Conservation (phyloP, 2,329 filamentous ascomycete species). For the Aspergillus viridinutans region DNA sequence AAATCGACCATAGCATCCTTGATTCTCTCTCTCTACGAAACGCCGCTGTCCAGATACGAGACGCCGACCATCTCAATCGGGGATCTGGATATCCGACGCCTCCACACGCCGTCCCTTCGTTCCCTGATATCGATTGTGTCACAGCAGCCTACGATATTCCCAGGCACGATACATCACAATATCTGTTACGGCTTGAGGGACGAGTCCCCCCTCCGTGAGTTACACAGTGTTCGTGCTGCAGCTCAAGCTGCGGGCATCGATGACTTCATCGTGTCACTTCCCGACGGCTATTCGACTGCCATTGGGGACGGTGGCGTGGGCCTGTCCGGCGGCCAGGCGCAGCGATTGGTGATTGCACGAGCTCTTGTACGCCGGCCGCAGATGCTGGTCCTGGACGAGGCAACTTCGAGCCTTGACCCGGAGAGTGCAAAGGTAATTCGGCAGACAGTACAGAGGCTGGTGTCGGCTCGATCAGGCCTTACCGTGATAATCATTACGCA, state of each 20-base stretch:
- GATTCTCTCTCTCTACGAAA: conserved; percentile 66
- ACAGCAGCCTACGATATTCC: conserved; percentile 61
- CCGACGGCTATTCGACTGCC: conserved; percentile 65
- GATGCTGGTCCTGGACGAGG: conserved; percentile 79
- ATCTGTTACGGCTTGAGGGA: conserved; percentile 71
- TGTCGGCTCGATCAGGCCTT: conserved; percentile 45
- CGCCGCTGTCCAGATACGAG: conserved; percentile 19
- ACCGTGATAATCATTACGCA: conserved; percentile 82
- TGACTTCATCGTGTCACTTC: conserved; percentile 70
- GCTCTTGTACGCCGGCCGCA: conserved; percentile 68
- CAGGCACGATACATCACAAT: conserved; percentile 41
- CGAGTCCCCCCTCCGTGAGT: conserved; percentile 48
- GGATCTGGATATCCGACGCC: conserved; percentile 50
- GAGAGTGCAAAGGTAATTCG: conserved; percentile 63
- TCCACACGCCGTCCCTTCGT: conserved; percentile 60
- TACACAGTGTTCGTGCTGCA: conserved; percentile 51
- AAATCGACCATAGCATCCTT: conserved; percentile 81
- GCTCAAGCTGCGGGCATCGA: conserved; percentile 60
- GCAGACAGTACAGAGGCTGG: conserved; percentile 55
- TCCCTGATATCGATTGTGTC: conserved; percentile 57
- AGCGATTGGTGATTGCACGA: conserved; percentile 75
- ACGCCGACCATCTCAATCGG: conserved; percentile 48
- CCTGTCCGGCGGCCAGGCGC: conserved; percentile 76
- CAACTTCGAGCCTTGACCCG: conserved; percentile 74
- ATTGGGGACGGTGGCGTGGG: conserved; percentile 72